phyloP scores from a whole-genome alignment of 768 basidiomycete genomes.

The Vararia minispora region DNA sequence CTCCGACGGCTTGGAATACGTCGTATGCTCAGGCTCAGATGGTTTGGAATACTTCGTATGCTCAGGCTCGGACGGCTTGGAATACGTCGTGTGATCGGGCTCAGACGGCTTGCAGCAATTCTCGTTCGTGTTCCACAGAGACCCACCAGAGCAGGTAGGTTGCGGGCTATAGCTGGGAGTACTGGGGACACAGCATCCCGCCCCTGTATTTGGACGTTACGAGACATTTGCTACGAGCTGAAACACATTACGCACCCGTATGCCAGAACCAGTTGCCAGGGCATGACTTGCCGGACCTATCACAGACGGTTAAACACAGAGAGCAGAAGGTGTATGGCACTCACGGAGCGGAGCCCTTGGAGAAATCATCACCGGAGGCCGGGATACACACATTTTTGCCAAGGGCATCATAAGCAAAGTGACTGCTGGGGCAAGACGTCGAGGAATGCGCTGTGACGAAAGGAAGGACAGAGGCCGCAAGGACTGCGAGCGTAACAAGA shows the following conservation, averaged over 20 bases:
- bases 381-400: too few relatives aligned
- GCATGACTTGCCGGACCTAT: too few relatives aligned
- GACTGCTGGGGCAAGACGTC: slow-evolving; percentile 18
- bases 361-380: too few relatives aligned
- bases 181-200: slow-evolving; percentile 9
- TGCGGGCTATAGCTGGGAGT: slow-evolving; percentile 26
- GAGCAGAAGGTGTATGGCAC: slow-evolving; percentile 10
- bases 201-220: slow-evolving; percentile 9
- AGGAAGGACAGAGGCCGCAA: slow-evolving; percentile 26
- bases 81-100: slow-evolving; percentile 4
- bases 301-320: neutral
- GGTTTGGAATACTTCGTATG: slow-evolving; percentile 7
- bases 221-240: too few relatives aligned
- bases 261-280: too few relatives aligned
- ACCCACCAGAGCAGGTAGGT: slow-evolving; percentile 28
- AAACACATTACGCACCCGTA: too few relatives aligned
- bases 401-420: too few relatives aligned
- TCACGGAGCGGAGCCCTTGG: too few relatives aligned
- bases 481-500: slow-evolving; percentile 20
- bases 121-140: neutral
- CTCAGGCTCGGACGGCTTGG: slow-evolving; percentile 5
- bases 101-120: neutral
- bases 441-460: slow-evolving; percentile 20
- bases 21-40: slow-evolving; percentile 1
- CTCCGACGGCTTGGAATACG: neutral